phyloP scores from a whole-genome alignment of 768 basidiomycete genomes.

The Pisolithus orientalis region DNA sequence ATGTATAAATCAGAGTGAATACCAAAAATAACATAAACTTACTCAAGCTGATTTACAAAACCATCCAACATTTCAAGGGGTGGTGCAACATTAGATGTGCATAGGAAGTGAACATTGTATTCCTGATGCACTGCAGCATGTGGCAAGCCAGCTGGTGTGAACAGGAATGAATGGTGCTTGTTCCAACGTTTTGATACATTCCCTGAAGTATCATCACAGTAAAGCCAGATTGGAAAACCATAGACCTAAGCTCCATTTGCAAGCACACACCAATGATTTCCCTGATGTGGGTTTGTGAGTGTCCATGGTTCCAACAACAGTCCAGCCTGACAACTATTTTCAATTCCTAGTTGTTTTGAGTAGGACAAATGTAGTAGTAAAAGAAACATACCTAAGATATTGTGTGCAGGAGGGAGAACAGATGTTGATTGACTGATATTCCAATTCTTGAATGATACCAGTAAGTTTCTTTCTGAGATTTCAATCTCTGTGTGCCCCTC shows the following conservation, averaged over 20 bases:
- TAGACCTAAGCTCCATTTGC: slow-evolving; percentile 8
- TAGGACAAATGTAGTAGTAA: not conserved
- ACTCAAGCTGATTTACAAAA: slow-evolving; percentile 14
- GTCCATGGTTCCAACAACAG: not conserved
- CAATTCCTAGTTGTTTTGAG: not conserved
- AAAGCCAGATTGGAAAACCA: slow-evolving; percentile 14
- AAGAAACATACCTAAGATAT: slow-evolving; percentile 10
- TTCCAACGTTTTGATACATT: slow-evolving; percentile 26
- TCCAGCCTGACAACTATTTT: not conserved
- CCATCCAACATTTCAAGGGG: slow-evolving; percentile 21
- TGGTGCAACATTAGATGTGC: slow-evolving; percentile 17
- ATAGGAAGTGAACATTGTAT: slow-evolving; percentile 17
- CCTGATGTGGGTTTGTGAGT: not conserved
- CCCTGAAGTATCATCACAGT: slow-evolving; percentile 24
- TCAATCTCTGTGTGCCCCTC: slow-evolving; percentile 3
- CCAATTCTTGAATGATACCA: slow-evolving; percentile 7
- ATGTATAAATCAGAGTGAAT: not conserved
- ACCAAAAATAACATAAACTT: not conserved
- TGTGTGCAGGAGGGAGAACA: slow-evolving; percentile 5
- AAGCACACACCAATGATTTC: slow-evolving; percentile 7
- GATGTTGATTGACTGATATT: not conserved
- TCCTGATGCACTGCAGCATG: not conserved
- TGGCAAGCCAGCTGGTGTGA: slow-evolving; percentile 19
- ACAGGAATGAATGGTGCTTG: slow-evolving; percentile 21
- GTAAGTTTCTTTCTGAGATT: slow-evolving; percentile 3